Conservation (phyloP, 768 basidiomycete genomes). For the Lentinus tigrinus region DNA sequence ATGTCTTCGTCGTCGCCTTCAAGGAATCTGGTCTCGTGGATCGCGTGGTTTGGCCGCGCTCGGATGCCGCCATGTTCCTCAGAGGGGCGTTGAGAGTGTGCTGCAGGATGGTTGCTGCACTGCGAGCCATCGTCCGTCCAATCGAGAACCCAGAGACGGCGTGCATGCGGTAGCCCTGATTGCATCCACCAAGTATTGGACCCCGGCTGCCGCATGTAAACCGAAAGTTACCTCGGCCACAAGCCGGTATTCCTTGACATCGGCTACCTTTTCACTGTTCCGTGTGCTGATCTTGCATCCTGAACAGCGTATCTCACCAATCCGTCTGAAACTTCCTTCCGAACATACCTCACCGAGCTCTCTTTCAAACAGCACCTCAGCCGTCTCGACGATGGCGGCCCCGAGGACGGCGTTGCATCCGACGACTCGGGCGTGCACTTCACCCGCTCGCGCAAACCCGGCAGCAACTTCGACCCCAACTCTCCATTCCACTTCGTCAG, state of each 20-base stretch:
- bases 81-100: no score
- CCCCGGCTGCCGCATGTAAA: neutral
- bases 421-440: constrained; percentile 29
- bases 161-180: no score
- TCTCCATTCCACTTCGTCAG: constrained; percentile 84
- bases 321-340: constrained; percentile 90
- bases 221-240: constrained; percentile 3
- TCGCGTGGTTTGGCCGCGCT: no score
- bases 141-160: no score
- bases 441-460: constrained; percentile 19
- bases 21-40: no score
- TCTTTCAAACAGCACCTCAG: constrained; percentile 94
- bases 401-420: constrained; percentile 44
- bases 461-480: constrained; percentile 23
- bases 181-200: no score
- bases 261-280: no score
- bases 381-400: constrained; percentile 68
- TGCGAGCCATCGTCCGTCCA: no score
- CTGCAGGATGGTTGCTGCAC: no score
- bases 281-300: neutral
- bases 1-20: neutral
- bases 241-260: no score
- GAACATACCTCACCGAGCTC: constrained; percentile 93
- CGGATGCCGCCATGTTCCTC: no score
- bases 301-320: constrained; percentile 88